These are phyloP conservation scores for Verbascum thapsus DNA, from an alignment of 257 asterid genomes.

Conservation along the genomic window DNA sequence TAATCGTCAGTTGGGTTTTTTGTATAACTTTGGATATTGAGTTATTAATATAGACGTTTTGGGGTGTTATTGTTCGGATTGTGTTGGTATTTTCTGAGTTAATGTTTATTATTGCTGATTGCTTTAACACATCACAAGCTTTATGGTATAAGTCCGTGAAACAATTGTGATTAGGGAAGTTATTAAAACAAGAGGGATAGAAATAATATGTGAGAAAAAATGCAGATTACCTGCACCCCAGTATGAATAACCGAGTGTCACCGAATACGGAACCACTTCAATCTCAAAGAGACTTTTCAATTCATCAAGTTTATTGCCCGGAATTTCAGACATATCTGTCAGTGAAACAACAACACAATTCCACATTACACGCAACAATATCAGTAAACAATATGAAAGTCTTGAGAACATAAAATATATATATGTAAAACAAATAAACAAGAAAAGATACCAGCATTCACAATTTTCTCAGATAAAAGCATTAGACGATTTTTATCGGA, in stretches of 20 bases:
- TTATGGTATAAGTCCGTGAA: too few species aligned
- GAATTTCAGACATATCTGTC: constrained; percentile 82
- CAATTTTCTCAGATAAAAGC: constrained; percentile 73
- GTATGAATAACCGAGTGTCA: constrained; percentile 85
- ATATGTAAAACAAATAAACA: neutral
- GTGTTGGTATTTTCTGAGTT: too few species aligned
- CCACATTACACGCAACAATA: constrained; percentile 2
- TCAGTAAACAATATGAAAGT: constrained; percentile 1
- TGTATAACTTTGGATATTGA: too few species aligned
- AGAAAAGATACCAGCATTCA: constrained; percentile 48
- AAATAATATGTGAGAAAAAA: too few species aligned
- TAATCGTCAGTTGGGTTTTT: too few species aligned
- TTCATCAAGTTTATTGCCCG: constrained; percentile 64
- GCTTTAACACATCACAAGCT: too few species aligned
- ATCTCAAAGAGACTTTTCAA: constrained; percentile 67
- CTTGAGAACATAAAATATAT: neutral
- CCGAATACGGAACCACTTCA: constrained; percentile 70
- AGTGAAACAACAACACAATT: constrained; percentile 8
- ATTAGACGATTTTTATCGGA: constrained; percentile 62
- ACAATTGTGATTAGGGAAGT: too few species aligned
- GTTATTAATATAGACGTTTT: too few species aligned
- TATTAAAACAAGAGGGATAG: too few species aligned
- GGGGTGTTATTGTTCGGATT: too few species aligned
- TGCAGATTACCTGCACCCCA: constrained; percentile 78
- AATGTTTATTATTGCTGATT: too few species aligned